Percentiles rank a stretch among this genome's conserved stretches.
phyloP scores from a whole-genome alignment of 768 basidiomycete species.

The Serendipita sp. region DNA sequence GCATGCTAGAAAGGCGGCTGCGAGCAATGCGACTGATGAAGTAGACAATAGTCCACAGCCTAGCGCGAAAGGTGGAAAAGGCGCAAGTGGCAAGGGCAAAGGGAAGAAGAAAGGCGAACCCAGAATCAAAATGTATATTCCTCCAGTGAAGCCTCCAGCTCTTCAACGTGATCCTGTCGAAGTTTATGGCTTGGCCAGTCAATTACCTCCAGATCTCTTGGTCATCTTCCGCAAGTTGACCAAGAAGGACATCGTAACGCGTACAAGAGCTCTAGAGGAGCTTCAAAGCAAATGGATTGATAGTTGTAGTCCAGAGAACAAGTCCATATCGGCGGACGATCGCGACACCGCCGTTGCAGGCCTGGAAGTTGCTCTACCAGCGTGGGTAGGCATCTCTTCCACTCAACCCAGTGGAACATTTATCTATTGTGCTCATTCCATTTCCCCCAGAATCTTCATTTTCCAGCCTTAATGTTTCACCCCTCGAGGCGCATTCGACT shows the following conservation, averaged over 20 bases:
- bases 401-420: neutral
- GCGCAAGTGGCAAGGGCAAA: constrained; percentile 23
- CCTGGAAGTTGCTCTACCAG: constrained; percentile 54
- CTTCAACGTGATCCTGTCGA: constrained; percentile 75
- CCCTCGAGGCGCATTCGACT: constrained; percentile 59
- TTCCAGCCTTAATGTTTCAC: constrained; percentile 67
- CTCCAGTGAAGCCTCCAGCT: constrained; percentile 60
- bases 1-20: constrained; percentile 60
- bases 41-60: constrained; percentile 26
- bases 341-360: constrained; percentile 19
- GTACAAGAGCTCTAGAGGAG: constrained; percentile 72
- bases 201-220: constrained; percentile 64
- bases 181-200: constrained; percentile 56
- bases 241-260: constrained; percentile 84
- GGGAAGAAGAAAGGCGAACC: constrained; percentile 42
- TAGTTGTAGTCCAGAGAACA: constrained; percentile 24
- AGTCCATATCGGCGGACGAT: constrained; percentile 22
- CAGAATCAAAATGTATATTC: constrained; percentile 70
- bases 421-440: neutral
- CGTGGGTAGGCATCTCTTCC: constrained; percentile 56
- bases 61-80: constrained; percentile 35
- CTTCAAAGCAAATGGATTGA: constrained; percentile 53
- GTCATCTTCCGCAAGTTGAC: constrained; percentile 64
- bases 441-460: constrained; percentile 57
- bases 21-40: constrained; percentile 13